phyloP scores from a whole-genome alignment of 306 rosid genomes.

The Vigna angularis region DNA sequence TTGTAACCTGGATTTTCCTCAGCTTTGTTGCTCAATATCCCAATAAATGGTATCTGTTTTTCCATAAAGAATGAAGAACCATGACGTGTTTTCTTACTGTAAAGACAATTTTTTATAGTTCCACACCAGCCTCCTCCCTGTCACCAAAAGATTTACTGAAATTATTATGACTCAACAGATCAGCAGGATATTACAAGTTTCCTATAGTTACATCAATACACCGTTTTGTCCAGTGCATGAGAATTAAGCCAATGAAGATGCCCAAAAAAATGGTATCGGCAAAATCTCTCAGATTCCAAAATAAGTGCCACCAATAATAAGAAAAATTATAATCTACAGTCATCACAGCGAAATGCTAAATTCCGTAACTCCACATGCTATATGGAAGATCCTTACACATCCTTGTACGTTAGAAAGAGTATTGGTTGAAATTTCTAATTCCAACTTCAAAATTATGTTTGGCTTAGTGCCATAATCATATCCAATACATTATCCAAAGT shows the following conservation, averaged over 20 bases:
- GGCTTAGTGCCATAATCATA: not conserved
- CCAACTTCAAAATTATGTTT: not conserved
- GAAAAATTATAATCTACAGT: not conserved
- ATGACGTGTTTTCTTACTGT: constrained; percentile 81
- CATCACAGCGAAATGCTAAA: constrained; percentile 10
- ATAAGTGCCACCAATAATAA: not conserved
- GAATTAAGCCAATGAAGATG: not conserved
- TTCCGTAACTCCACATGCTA: constrained; percentile 5
- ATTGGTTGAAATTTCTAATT: not conserved
- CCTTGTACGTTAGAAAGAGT: not conserved
- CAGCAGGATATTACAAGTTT: no score
- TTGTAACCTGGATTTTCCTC: constrained; percentile 75
- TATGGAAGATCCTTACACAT: not conserved
- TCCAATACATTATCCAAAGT: constrained; percentile 2
- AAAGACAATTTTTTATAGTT: constrained; percentile 64
- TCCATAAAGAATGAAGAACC: constrained; percentile 84
- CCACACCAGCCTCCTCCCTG: constrained; percentile 98
- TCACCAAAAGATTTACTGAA: constrained; percentile 33
- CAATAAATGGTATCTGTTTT: constrained; percentile 76
- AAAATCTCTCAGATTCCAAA: not conserved
- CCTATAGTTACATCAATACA: no score
- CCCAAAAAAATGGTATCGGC: not conserved
- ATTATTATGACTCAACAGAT: constrained; percentile 23
- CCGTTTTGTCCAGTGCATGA: not conserved
- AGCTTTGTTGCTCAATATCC: constrained; percentile 78